Conservation (phyloP, 2,329 filamentous ascomycete genomes). For the Phialocephala sp. region DNA sequence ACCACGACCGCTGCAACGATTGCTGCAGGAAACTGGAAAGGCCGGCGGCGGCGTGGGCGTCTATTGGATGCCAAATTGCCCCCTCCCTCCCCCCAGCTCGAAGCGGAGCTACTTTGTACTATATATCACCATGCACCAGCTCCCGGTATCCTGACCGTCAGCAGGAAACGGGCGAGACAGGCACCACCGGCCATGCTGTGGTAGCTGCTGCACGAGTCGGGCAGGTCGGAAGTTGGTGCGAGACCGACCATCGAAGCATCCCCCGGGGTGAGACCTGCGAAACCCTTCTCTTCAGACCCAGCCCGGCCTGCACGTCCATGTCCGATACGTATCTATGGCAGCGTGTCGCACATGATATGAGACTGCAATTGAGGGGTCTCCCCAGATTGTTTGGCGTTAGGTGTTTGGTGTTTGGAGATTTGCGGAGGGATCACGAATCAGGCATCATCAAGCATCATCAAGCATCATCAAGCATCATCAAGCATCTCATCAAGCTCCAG, state of each 20-base stretch:
- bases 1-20: neutral
- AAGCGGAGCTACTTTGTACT: too few species aligned
- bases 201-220: neutral
- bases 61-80: neutral
- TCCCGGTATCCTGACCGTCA: neutral
- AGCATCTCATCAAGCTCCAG: neutral
- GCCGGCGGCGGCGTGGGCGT: neutral
- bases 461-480: slow-evolving; percentile 8
- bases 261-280: neutral
- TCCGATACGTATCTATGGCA: neutral
- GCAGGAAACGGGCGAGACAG: slow-evolving; percentile 1
- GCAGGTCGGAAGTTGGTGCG: neutral
- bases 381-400: neutral
- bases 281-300: neutral
- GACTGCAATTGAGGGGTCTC: neutral
- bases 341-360: neutral
- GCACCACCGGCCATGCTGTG: too few species aligned
- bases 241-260: neutral
- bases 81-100: too few species aligned
- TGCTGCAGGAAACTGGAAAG: neutral
- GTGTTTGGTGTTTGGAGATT: neutral
- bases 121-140: too few species aligned
- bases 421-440: neutral
- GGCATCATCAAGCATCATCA: neutral
- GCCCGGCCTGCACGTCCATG: neutral